phyloP scores from a whole-genome alignment of 2,329 filamentous ascomycete genomes.

The Arthrocladium fulminans region DNA sequence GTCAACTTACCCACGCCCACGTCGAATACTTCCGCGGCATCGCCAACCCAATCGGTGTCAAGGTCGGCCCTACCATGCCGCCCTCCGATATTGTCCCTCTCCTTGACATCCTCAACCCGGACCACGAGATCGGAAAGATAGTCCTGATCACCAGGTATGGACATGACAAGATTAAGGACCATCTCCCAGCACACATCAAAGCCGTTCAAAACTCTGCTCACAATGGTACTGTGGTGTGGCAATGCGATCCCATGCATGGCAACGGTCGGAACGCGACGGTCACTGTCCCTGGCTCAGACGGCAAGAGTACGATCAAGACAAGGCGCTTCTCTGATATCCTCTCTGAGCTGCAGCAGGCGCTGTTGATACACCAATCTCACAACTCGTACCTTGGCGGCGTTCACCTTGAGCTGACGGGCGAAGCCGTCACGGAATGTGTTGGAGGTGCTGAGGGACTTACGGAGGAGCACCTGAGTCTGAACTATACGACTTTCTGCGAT shows the following conservation, averaged over 20 bases:
- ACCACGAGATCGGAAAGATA: slow-evolving; percentile 76
- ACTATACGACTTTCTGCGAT: slow-evolving; percentile 95
- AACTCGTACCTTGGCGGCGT: slow-evolving; percentile 85
- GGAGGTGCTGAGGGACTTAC: slow-evolving; percentile 79
- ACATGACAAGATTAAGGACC: slow-evolving; percentile 60
- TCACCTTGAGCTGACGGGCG: slow-evolving; percentile 89
- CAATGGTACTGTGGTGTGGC: slow-evolving; percentile 66
- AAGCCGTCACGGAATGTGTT: slow-evolving; percentile 91
- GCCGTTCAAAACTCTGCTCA: slow-evolving; percentile 73
- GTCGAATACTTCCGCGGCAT: slow-evolving; percentile 97
- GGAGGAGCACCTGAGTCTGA: slow-evolving; percentile 78
- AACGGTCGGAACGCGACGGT: slow-evolving; percentile 45
- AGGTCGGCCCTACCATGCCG: slow-evolving; percentile 82
- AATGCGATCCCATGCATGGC: slow-evolving; percentile 98
- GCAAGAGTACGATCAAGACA: slow-evolving; percentile 80
- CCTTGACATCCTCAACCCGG: slow-evolving; percentile 77
- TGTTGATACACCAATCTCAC: slow-evolving; percentile 74
- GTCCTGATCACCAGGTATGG: slow-evolving; percentile 96
- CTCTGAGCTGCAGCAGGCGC: slow-evolving; percentile 71
- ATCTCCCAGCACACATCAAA: slow-evolving; percentile 77
- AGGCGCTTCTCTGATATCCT: slow-evolving; percentile 85
- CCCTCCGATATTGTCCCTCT: slow-evolving; percentile 66
- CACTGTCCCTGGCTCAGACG: slow-evolving; percentile 33
- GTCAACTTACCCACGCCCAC: slow-evolving; percentile 85
- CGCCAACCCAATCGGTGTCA: slow-evolving; percentile 91